A percentile compares a stretch with the other conserved stretches of the same genome.
These are phyloP conservation scores for Fallopia convolvulus DNA, from an alignment of 148 eudicot genomes.

Conservation along the genomic window DNA sequence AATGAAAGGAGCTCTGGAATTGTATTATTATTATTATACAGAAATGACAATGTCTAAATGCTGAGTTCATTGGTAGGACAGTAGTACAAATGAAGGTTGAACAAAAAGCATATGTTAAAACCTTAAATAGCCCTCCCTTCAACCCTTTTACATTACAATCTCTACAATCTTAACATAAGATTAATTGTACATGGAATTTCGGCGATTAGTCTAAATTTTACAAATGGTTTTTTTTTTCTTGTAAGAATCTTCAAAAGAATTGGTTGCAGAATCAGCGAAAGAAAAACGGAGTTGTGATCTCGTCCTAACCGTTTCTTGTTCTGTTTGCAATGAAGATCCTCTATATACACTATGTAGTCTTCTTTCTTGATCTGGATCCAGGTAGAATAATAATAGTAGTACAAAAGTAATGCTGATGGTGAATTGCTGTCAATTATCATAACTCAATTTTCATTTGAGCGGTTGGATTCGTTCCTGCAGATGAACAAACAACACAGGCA, in stretches of 20 bases:
- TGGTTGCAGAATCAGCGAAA: constrained; percentile 17
- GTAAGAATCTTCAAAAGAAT: constrained; percentile 28
- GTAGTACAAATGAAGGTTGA: constrained; percentile 4
- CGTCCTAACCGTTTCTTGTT: background rate
- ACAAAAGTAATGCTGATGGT: constrained; percentile 12
- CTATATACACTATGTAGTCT: constrained; percentile 4
- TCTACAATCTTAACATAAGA: constrained; percentile 13
- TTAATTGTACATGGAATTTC: constrained; percentile 16
- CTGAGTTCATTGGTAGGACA: background rate
- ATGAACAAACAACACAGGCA: constrained; percentile 2
- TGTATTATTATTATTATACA: background rate
- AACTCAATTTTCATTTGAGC: constrained; percentile 61
- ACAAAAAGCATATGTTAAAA: constrained; percentile 9
- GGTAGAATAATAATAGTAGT: constrained; percentile 7
- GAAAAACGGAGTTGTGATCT: background rate
- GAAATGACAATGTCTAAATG: background rate
- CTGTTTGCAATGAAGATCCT: constrained; percentile 13
- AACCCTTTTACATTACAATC: constrained; percentile 5
- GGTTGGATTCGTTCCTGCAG: constrained; percentile 42
- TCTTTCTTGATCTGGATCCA: constrained; percentile 15
- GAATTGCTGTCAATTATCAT: constrained; percentile 11
- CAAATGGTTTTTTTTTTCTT: constrained; percentile 15
- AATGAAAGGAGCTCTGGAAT: background rate
- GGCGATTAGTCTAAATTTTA: constrained; percentile 33
- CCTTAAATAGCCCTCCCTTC: background rate